Percentiles rank a stretch among this genome's conserved stretches.
Evolutionary conservation across 768 basidiomycete species (phyloP).

Genomic region (Kwoniella sp.): DNA sequence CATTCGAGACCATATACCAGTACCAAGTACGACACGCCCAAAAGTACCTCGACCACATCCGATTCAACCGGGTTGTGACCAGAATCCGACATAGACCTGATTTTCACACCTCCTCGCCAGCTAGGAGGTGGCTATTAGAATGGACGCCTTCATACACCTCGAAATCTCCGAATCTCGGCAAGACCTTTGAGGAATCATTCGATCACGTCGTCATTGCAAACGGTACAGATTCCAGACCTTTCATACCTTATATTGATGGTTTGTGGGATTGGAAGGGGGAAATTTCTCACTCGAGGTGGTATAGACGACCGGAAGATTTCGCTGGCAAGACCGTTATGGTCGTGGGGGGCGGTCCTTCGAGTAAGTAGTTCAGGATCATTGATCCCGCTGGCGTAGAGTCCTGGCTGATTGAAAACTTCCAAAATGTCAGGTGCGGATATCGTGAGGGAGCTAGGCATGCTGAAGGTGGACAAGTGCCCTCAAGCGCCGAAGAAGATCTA

Average conservation of each 20-base stretch:
- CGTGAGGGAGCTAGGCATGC: constrained; percentile 12
- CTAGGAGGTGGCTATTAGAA: constrained; percentile 10
- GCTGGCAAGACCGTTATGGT: constrained; percentile 17
- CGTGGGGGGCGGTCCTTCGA: constrained; percentile 16
- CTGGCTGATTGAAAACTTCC: too few species aligned
- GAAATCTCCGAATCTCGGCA: constrained; percentile 7
- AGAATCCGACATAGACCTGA: constrained; percentile 10
- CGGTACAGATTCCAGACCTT: constrained; percentile 15
- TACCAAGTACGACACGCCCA: constrained; percentile 10
- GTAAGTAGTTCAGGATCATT: neutral
- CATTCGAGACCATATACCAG: constrained; percentile 13
- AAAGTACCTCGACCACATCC: constrained; percentile 10
- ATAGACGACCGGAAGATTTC: constrained; percentile 10
- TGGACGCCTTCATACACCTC: constrained; percentile 16
- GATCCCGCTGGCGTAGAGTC: neutral
- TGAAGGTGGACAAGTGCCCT: constrained; percentile 3
- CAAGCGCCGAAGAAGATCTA: constrained; percentile 11
- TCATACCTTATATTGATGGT: constrained; percentile 17
- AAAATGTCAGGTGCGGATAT: constrained; percentile 9
- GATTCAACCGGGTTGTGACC: constrained; percentile 9
- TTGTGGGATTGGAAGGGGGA: constrained; percentile 18
- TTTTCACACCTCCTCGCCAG: neutral
- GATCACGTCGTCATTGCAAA: constrained; percentile 16
- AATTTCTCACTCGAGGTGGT: constrained; percentile 17
- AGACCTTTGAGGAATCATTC: constrained; percentile 12